Conservation (phyloP, 2,329 filamentous ascomycete genomes). For the Curvularia spicifera region DNA sequence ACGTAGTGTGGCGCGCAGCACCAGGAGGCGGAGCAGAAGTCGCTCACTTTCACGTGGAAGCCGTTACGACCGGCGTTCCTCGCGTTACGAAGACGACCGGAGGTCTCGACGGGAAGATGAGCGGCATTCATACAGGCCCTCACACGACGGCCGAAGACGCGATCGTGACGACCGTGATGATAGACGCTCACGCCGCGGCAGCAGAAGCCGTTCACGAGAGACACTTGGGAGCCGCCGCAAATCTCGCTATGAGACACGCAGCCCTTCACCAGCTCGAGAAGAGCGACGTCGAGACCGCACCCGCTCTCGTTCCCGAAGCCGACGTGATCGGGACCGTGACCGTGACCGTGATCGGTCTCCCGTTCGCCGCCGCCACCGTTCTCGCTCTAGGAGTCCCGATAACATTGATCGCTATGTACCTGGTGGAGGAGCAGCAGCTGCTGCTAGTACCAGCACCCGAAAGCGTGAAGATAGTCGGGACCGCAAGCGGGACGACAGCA, state of each 20-base stretch:
- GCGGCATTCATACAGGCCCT: constrained; percentile 35
- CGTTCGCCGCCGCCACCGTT: constrained; percentile 28
- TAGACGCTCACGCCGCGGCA: constrained; percentile 32
- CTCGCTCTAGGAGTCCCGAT: constrained; percentile 43
- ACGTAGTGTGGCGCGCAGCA: constrained; percentile 36
- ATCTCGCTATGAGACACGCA: constrained; percentile 37
- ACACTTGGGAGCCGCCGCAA: constrained; percentile 38
- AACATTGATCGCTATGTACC: constrained; percentile 50
- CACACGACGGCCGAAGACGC: constrained; percentile 32
- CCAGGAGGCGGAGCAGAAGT: constrained; percentile 38
- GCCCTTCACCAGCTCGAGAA: constrained; percentile 32
- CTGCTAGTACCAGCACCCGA: constrained; percentile 28
- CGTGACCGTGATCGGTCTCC: constrained; percentile 22
- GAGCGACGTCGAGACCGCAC: constrained; percentile 35
- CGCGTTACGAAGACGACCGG: constrained; percentile 33
- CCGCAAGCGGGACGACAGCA: constrained; percentile 32
- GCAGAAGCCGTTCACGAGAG: constrained; percentile 42
- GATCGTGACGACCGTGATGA: constrained; percentile 34
- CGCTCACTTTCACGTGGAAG: constrained; percentile 45
- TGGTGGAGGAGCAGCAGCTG: constrained; percentile 22
- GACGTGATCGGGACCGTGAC: constrained; percentile 23
- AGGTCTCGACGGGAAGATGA: constrained; percentile 36
- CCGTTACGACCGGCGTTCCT: constrained; percentile 38
- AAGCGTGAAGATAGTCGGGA: constrained; percentile 27
- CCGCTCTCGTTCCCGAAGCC: constrained; percentile 32